Percentiles rank a stretch among this genome's conserved stretches.
Evolutionary conservation across 306 rosid genomes (phyloP).

Genomic region (Abrus precatorius): DNA sequence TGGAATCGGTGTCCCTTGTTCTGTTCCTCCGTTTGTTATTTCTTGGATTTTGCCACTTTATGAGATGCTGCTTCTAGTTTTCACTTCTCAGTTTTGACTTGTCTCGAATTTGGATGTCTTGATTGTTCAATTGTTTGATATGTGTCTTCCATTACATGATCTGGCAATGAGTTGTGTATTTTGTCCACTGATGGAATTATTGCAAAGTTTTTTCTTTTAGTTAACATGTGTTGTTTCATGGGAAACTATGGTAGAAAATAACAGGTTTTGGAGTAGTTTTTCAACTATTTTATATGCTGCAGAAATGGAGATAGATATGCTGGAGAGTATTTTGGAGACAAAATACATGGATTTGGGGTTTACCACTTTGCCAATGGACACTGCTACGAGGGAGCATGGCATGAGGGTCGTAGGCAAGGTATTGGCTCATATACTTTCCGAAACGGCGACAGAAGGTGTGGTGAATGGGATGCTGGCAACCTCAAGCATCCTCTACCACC

Average conservation of each 20-base stretch:
- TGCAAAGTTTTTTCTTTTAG: slow-evolving; percentile 2
- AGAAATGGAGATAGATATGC: slow-evolving; percentile 99
- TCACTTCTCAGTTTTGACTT: not conserved
- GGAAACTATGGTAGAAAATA: slow-evolving; percentile 2
- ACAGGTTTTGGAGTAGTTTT: not conserved
- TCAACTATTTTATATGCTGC: slow-evolving; percentile 27
- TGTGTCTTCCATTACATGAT: slow-evolving; percentile 21
- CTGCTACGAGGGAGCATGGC: slow-evolving; percentile 98
- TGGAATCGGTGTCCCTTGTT: not conserved
- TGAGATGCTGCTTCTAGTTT: not conserved
- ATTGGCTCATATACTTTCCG: slow-evolving; percentile 79
- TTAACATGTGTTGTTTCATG: slow-evolving; percentile 2
- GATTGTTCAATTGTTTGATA: not conserved
- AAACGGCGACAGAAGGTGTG: slow-evolving; percentile 76
- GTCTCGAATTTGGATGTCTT: slow-evolving; percentile 4
- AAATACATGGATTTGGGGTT: slow-evolving; percentile 96
- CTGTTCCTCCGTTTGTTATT: not conserved
- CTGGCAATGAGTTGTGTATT: not conserved
- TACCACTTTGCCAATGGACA: slow-evolving; percentile 95
- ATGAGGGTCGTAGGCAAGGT: slow-evolving; percentile 94
- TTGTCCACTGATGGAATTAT: not conserved
- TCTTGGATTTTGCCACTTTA: not conserved
- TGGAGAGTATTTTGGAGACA: slow-evolving; percentile 98
- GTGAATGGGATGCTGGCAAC: slow-evolving; percentile 91
- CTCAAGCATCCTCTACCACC: slow-evolving; percentile 81